phyloP scores from a whole-genome alignment of 2,329 filamentous ascomycete species.

The Pseudovirgaria hyperparasitica region DNA sequence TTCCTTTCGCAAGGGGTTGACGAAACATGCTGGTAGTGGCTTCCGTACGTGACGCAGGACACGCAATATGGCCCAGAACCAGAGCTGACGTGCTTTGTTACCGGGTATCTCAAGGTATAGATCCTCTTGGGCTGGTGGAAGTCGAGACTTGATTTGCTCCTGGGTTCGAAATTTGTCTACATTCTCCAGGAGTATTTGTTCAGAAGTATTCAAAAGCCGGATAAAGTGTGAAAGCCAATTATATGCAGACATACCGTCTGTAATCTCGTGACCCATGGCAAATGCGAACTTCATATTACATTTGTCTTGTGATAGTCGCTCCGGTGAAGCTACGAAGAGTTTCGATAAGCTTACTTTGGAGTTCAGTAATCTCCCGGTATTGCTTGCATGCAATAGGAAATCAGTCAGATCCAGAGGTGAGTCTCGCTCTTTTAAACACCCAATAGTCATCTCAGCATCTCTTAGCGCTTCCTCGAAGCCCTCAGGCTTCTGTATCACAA shows the following conservation, averaged over 20 bases:
- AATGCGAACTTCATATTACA: constrained; percentile 22
- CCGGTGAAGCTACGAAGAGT: constrained; percentile 26
- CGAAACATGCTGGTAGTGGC: constrained; percentile 26
- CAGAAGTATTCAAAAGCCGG: constrained; percentile 20
- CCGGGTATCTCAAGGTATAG: constrained; percentile 29
- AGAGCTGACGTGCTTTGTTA: constrained; percentile 26
- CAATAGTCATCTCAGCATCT: constrained; percentile 15
- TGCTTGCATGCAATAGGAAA: constrained; percentile 30
- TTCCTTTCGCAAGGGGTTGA: constrained; percentile 26
- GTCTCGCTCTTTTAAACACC: constrained; percentile 28
- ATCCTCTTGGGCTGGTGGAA: constrained; percentile 34
- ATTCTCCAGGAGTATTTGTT: constrained; percentile 9
- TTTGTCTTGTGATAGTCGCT: constrained; percentile 11
- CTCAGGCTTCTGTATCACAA: constrained; percentile 20
- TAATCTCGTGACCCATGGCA: constrained; percentile 31
- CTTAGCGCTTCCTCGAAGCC: constrained; percentile 17
- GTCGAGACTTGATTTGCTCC: constrained; percentile 12
- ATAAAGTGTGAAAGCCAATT: constrained; percentile 31
- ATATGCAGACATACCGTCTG: constrained; percentile 30
- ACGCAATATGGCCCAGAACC: constrained; percentile 35
- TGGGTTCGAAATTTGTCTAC: constrained; percentile 7
- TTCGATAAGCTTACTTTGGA: constrained; percentile 23
- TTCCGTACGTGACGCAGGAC: constrained; percentile 30
- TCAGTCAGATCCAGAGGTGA: constrained; percentile 19
- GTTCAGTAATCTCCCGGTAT: constrained; percentile 27